phyloP scores from a whole-genome alignment of 257 asterid genomes.

The Solanum paucissectum region DNA sequence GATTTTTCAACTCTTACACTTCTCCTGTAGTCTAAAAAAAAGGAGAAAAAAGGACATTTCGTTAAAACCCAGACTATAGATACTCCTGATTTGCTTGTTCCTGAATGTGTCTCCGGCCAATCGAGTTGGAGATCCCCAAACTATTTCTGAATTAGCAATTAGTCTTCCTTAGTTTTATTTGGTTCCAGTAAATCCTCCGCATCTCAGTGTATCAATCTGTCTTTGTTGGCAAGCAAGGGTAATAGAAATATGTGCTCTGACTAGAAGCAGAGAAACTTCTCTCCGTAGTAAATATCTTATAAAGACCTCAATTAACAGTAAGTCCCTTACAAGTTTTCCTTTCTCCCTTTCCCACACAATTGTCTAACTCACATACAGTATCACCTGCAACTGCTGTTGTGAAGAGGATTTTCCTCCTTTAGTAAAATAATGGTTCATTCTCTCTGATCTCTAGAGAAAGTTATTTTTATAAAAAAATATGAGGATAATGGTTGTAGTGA shows the following conservation, averaged over 20 bases:
- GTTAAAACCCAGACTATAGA: neutral
- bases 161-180: neutral
- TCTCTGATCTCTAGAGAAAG: neutral
- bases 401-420: neutral
- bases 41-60: neutral
- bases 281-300: neutral
- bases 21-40: neutral
- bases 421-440: neutral
- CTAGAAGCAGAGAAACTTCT: neutral
- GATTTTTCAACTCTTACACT: neutral
- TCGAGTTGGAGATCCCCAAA: neutral
- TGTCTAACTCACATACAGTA: neutral
- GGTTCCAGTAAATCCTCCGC: neutral
- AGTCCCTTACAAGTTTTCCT: neutral
- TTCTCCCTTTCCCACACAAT: no score
- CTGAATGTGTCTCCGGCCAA: neutral
- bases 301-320: neutral
- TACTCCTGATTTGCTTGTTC: neutral
- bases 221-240: neutral
- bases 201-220: neutral
- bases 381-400: neutral
- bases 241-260: neutral
- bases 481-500: neutral
- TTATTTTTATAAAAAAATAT: neutral
- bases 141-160: neutral